Conservation (phyloP, 192 early-diverging fungal genomes). For the Gigaspora rosea region DNA sequence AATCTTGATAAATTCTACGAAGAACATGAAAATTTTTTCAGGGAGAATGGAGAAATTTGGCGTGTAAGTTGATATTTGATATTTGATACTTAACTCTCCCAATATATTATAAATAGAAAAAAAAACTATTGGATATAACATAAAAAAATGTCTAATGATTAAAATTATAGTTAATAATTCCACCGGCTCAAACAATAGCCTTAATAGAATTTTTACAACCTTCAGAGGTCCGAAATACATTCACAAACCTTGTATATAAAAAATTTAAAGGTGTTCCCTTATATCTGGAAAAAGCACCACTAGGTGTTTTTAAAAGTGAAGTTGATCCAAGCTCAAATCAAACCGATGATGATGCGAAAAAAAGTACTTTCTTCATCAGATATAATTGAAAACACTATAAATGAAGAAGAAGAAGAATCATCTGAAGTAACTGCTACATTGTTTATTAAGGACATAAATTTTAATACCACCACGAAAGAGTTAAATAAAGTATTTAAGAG, state of each 20-base stretch:
- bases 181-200: conserved; percentile 92
- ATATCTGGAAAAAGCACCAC: conserved; percentile 93
- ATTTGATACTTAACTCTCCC: background rate
- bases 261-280: conserved; percentile 89
- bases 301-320: conserved; percentile 83
- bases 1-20: too few species aligned
- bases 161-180: conserved; percentile 64
- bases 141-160: background rate
- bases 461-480: conserved; percentile 81
- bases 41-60: conserved; percentile 84
- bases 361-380: too few species aligned
- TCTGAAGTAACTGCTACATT: conserved; percentile 66
- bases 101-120: background rate
- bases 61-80: conserved; percentile 51
- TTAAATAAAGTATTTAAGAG: conserved; percentile 78
- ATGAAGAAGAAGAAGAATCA: conserved; percentile 52
- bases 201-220: too few species aligned
- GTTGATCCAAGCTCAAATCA: too few species aligned
- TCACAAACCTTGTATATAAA: conserved; percentile 84
- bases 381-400: conserved; percentile 44
- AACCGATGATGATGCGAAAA: too few species aligned
- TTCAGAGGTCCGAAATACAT: conserved; percentile 88
- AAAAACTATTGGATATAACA: background rate
- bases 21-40: conserved; percentile 82
- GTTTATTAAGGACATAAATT: too few species aligned